Conservation (phyloP, 2,329 filamentous ascomycete genomes). For the Aspergillus pseudonomiae region DNA sequence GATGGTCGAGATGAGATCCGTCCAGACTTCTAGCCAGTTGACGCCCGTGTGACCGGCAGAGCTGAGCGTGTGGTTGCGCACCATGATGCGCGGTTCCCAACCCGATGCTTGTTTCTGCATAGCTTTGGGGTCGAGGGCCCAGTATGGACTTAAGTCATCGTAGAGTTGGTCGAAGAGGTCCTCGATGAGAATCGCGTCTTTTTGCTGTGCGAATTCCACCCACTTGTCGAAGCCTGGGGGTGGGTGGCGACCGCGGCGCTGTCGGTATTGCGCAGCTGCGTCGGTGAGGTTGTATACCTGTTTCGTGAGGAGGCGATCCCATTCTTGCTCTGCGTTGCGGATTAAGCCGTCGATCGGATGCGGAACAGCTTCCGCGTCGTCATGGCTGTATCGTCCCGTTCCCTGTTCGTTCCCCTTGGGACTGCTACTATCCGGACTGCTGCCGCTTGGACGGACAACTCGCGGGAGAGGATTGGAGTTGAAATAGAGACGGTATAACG, state of each 20-base stretch:
- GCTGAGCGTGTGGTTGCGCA: slow-evolving; percentile 44
- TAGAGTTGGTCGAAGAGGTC: slow-evolving; percentile 57
- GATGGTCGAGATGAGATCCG: slow-evolving; percentile 43
- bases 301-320: not conserved
- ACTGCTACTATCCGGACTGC: not conserved
- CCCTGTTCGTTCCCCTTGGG: not conserved
- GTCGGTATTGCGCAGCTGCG: not conserved
- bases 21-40: slow-evolving; percentile 47
- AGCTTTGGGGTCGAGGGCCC: slow-evolving; percentile 47
- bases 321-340: not conserved
- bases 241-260: not conserved
- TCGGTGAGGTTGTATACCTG: not conserved
- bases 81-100: slow-evolving; percentile 41
- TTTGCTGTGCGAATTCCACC: slow-evolving; percentile 41
- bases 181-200: slow-evolving; percentile 51
- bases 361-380: not conserved
- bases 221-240: not conserved
- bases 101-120: slow-evolving; percentile 47
- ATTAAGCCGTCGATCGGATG: not conserved
- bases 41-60: slow-evolving; percentile 30
- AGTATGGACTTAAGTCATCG: slow-evolving; percentile 53
- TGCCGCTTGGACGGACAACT: not conserved
- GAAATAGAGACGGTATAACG: not conserved
- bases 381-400: not conserved
- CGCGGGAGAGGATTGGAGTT: not conserved